Evolutionary conservation across 225 moss, liverwort and hornwort species (phyloP).

Genomic region (Thuidium tamariscinum): DNA sequence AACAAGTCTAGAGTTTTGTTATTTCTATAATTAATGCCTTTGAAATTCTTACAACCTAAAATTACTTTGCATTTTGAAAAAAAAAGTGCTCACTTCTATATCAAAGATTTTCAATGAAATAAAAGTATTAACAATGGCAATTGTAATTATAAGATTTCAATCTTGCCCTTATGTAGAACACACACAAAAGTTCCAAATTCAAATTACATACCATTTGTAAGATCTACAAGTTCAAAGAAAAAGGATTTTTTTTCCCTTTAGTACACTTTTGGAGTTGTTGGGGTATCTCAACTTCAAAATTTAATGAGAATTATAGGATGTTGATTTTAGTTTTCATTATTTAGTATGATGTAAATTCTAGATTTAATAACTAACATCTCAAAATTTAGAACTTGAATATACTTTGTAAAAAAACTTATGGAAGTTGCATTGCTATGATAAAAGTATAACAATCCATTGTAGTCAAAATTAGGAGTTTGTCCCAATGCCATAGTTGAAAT

Average conservation of each 20-base stretch:
- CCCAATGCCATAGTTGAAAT: no score
- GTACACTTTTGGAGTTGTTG: no score
- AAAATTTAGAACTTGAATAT: not conserved
- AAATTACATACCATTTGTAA: not conserved
- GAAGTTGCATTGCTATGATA: not conserved
- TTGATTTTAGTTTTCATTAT: not conserved
- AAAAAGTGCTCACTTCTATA: no score
- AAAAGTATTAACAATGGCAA: not conserved
- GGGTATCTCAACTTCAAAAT: not conserved
- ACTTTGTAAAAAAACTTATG: not conserved
- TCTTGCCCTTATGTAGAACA: not conserved
- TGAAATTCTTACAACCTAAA: not conserved
- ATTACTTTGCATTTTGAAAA: not conserved
- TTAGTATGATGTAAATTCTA: not conserved
- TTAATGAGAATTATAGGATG: no score
- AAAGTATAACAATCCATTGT: no score
- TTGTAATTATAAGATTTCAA: not conserved
- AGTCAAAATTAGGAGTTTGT: no score
- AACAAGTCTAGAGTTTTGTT: not conserved
- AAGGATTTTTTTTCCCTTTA: no score
- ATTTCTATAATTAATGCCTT: no score
- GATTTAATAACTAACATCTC: not conserved
- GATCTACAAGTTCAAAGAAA: not conserved
- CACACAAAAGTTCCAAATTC: not conserved
- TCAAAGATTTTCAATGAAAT: no score